Percentiles rank a stretch among this genome's conserved stretches.
Conservation (phyloP, 2,329 filamentous ascomycete genomes). For the Colletotrichum kahawae region DNA sequence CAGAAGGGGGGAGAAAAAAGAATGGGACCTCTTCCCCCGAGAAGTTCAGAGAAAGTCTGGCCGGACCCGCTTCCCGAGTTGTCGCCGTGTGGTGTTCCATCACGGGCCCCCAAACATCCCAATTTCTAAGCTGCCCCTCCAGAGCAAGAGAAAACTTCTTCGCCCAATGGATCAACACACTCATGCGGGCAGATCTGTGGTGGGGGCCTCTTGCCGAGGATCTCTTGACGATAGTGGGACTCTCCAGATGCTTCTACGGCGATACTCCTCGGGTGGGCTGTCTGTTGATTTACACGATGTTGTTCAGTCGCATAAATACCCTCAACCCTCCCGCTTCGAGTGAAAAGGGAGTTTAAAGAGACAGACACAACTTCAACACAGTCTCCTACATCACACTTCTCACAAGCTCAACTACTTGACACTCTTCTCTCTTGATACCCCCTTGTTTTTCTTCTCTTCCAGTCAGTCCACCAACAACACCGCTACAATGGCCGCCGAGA, state of each 20-base stretch:
- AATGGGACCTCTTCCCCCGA: background rate
- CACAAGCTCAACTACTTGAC: background rate
- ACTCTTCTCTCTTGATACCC: background rate
- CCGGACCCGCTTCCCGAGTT: slow-evolving; percentile 15
- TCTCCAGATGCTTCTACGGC: slow-evolving; percentile 19
- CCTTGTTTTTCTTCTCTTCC: background rate
- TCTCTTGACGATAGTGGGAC: background rate
- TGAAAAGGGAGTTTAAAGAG: background rate
- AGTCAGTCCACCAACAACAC: background rate
- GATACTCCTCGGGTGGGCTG: background rate
- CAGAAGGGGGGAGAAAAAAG: background rate
- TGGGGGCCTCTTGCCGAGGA: background rate
- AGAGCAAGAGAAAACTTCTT: background rate
- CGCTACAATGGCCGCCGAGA: slow-evolving; percentile 13
- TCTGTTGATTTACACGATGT: background rate
- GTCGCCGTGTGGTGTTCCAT: slow-evolving; percentile 5
- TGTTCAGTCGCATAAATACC: slow-evolving; percentile 5
- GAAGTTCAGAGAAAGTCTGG: background rate
- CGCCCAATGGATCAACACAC: background rate
- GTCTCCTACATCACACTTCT: background rate
- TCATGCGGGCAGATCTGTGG: background rate
- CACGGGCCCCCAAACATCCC: background rate
- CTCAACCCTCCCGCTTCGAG: background rate
- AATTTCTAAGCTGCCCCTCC: slow-evolving; percentile 1
- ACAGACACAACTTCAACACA: background rate